Evolutionary conservation across 2,329 filamentous ascomycete species (phyloP).

Genomic region (Leptographium lundbergii): DNA sequence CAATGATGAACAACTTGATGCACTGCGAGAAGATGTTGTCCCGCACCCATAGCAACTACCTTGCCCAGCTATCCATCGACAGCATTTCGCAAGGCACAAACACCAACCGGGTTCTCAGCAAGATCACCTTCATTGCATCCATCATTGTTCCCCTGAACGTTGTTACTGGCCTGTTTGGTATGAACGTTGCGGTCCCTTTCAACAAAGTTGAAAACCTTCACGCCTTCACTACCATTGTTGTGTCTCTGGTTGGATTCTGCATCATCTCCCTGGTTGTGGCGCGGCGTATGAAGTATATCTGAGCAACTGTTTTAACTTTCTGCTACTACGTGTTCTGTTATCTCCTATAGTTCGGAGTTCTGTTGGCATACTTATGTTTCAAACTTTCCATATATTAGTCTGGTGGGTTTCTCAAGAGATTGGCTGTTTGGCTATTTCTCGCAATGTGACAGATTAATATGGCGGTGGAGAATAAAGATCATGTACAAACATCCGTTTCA

Average conservation of each 20-base stretch:
- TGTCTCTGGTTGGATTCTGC: slow-evolving; percentile 40
- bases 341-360: not conserved
- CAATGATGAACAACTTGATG: slow-evolving; percentile 91
- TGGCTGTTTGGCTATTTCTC: not conserved
- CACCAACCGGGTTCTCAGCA: slow-evolving; percentile 81
- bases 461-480: not conserved
- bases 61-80: slow-evolving; percentile 87
- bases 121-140: slow-evolving; percentile 88
- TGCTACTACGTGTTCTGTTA: not conserved
- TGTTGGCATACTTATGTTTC: not conserved
- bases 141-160: slow-evolving; percentile 95
- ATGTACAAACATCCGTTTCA: not conserved
- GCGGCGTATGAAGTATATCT: slow-evolving; percentile 33
- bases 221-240: slow-evolving; percentile 39
- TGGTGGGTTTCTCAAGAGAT: too few relatives aligned
- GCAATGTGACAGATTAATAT: not conserved
- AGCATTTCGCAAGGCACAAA: slow-evolving; percentile 78
- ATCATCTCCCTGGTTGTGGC: slow-evolving; percentile 32
- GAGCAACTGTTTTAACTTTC: not conserved
- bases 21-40: slow-evolving; percentile 98
- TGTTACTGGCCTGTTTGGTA: slow-evolving; percentile 75
- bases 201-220: slow-evolving; percentile 35
- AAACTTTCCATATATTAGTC: not conserved
- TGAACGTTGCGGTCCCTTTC: slow-evolving; percentile 73
- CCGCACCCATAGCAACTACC: slow-evolving; percentile 87